Base-by-base conservation (phyloP, 495 filamentous ascomycete species). In the Paragyromitra xinjiangensis region DNA sequence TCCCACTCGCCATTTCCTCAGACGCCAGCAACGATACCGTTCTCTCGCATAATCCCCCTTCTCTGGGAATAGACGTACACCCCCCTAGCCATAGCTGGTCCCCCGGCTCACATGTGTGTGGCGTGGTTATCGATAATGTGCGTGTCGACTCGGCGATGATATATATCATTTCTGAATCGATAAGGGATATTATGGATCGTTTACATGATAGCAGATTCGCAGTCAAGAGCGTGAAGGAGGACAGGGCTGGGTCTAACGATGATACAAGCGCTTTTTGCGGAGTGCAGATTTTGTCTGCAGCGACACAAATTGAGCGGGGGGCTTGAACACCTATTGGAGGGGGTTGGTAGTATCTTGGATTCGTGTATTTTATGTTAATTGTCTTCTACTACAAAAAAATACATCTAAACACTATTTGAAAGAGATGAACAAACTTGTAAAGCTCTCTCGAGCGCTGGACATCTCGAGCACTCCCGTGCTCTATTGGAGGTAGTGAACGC, bases 131-230 rank as follows among this genome's bases (percentile, higher is more conserved):
- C 0, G 88, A 88, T 0, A 90, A 66, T 0, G 87, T 87, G 19
- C 82, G 84, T 0, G 89, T 90, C 1, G 89, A 89, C 76, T 92
- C 90, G 24, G 90, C 89, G 19, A 92, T 84, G 45, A 92, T 85
- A 71, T 90, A 88, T 78, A 90, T 88, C 22, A 86, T 84, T 2
- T 87, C 84, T 24, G 86, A 84, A 73, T 90, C 90, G 63, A 91
- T 88, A 22, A 93, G 85, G 45, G 88, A 89, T 14, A 92, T 85
- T 74, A 91, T 85, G 22, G 83, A 84, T 8, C 90, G 88, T 51
- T 86, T 85, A 50, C 84, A 85, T 42, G 86, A 83, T 59, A 91
- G 81, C 8, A 87, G 86, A 42, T 87, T 84, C 26, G 87, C 84
- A 0, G 87, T 89, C 24, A 92, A 83, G 79, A 92, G 90, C 24